These are phyloP conservation scores for Nakazawaea molendinolei DNA, from an alignment of 805 yeast genomes.

Conservation along the genomic window DNA sequence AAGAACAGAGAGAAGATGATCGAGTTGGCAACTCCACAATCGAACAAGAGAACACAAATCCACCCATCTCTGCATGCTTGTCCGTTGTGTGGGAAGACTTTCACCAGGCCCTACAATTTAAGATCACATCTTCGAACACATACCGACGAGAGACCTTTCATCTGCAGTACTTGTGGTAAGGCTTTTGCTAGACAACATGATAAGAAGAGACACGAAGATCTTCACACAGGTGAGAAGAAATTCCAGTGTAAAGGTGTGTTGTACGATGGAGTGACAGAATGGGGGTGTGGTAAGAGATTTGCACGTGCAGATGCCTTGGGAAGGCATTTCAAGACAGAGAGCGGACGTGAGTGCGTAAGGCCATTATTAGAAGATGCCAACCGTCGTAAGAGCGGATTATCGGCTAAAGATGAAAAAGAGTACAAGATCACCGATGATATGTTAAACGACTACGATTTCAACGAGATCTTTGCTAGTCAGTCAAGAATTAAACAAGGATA, in stretches of 20 bases:
- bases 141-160: constrained; percentile 75
- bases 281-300: constrained; percentile 82
- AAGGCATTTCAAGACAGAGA: constrained; percentile 74
- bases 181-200: constrained; percentile 81
- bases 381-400: constrained; percentile 19
- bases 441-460: constrained; percentile 9
- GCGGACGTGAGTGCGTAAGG: constrained; percentile 65
- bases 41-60: constrained; percentile 54
- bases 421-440: constrained; percentile 9
- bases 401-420: background rate
- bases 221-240: constrained; percentile 71
- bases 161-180: constrained; percentile 69
- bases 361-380: constrained; percentile 56
- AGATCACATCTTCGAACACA: constrained; percentile 90
- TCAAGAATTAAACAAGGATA: constrained; percentile 17
- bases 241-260: constrained; percentile 65
- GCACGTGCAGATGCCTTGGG: constrained; percentile 77
- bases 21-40: constrained; percentile 55
- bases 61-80: constrained; percentile 75
- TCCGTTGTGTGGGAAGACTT: constrained; percentile 74
- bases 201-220: constrained; percentile 65
- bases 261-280: constrained; percentile 42
- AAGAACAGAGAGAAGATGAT: constrained; percentile 48
- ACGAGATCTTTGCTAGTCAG: constrained; percentile 8
- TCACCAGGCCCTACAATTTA: constrained; percentile 88